Evolutionary conservation across 257 asterid species (phyloP).

Genomic region (Jacaranda copaia): DNA sequence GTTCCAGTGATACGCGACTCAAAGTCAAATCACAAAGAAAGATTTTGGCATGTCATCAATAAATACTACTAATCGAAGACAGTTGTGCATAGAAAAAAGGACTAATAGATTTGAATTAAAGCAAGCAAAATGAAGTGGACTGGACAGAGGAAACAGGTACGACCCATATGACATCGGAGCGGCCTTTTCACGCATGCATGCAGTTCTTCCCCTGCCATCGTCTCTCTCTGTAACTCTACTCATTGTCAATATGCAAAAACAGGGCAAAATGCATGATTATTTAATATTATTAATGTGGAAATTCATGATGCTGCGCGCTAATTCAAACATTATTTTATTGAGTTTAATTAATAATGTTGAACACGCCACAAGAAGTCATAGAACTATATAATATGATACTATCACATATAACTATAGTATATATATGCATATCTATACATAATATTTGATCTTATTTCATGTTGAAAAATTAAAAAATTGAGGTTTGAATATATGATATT

Average conservation of each 20-base stretch:
- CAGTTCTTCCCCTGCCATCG: background rate
- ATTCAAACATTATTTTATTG: too few species aligned
- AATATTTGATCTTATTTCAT: too few species aligned
- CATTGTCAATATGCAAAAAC: background rate
- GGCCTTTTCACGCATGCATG: conserved; percentile 53
- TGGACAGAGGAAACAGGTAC: conserved; percentile 47
- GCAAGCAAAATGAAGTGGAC: conserved; percentile 48
- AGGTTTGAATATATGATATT: too few species aligned
- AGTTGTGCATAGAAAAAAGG: conserved; percentile 31
- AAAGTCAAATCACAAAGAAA: background rate
- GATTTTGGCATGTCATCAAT: conserved; percentile 22
- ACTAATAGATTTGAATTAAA: conserved; percentile 51
- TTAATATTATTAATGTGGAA: background rate
- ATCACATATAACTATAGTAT: too few species aligned
- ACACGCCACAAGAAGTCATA: too few species aligned
- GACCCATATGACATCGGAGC: conserved; percentile 23
- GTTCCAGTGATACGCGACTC: conserved; percentile 23
- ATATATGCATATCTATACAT: too few species aligned
- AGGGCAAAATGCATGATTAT: conserved; percentile 11
- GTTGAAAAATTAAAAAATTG: too few species aligned
- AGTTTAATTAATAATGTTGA: too few species aligned
- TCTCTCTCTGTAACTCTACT: background rate
- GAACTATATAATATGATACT: too few species aligned
- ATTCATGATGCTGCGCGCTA: background rate
- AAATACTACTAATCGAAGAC: conserved; percentile 28